Evolutionary conservation across 257 asterid genomes (phyloP), one percentile per base, ranked within the genome.

Genomic region (Solanum chilense): DNA sequence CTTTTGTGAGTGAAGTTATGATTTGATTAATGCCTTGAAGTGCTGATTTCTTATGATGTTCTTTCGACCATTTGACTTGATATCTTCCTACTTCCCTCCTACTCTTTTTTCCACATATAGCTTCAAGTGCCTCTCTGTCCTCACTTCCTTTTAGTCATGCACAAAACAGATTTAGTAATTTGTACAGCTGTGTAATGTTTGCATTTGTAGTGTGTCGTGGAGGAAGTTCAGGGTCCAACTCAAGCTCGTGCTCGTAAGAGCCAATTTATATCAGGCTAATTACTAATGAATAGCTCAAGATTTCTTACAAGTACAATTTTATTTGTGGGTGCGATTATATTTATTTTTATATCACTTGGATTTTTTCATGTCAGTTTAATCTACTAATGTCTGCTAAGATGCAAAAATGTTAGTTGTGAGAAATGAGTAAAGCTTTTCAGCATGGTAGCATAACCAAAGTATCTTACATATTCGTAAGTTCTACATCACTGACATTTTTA

Each of bases 181-280:
- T 47, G 44, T 80, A 80, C 68, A 80, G 68, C 69, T 45, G 85
- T 80, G 85, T 12, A 25, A 47, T 23, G 33, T 49, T 88, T 87
- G 29, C 66, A 49, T 80, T 86, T 91, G 86, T 90, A 97, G 99
- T 95, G 99, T 92, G 94, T 95, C 77, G 98, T 95, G 92, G 99
- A 97, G 93, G 99, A 97, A 94, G 96, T 97, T 88, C 99, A 97
- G 90, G 99, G 99, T 91, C 99, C 99, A 90, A 89, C 98, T 92
- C 99, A 95, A 84, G 98, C 98, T 76, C 98, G 99, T 66, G 90
- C 96, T 45, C 98, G 99, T 37, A 97, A 97, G 95, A 97, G 94
- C 87, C 98, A 98, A 89, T 97, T 97, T 83, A 97, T 95, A 90
- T 94, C 99, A 42, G 99, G 99, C 99, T 97, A 93, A 92, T 82